Conservation (phyloP, 129 eudicot genomes). For the Tanacetum coccineum region DNA sequence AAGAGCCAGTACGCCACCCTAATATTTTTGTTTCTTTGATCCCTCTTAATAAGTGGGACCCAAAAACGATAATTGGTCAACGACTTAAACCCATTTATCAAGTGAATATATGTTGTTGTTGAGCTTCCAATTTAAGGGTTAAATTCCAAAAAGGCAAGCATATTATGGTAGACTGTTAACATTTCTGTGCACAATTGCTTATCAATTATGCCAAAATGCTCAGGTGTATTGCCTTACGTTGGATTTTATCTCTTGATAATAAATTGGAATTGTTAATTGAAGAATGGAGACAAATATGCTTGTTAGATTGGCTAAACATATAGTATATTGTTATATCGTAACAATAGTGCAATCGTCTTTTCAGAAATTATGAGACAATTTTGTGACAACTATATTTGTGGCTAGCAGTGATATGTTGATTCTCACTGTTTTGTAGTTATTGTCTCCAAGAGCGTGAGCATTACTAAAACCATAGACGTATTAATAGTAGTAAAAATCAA, state of each 20-base stretch:
- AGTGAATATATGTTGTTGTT: background rate
- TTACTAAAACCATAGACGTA: slow-evolving; percentile 2
- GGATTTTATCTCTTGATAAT: background rate
- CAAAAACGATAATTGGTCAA: background rate
- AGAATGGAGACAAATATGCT: background rate
- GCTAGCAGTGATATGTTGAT: background rate
- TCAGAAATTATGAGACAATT: background rate
- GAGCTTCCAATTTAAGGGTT: background rate
- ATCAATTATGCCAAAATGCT: background rate
- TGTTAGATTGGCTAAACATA: background rate
- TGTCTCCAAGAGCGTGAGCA: background rate
- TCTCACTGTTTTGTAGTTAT: background rate
- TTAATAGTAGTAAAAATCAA: background rate
- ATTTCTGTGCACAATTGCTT: background rate
- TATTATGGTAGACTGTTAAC: background rate
- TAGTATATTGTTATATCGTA: background rate
- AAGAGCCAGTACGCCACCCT: background rate
- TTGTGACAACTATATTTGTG: background rate
- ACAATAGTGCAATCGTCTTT: background rate
- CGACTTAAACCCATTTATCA: background rate
- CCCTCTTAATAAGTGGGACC: background rate
- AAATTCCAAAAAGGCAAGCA: background rate
- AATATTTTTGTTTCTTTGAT: background rate
- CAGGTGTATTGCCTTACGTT: background rate
- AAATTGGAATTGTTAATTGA: background rate